Base-by-base conservation (phyloP, 306 rosid species). In the Corylus americana region DNA sequence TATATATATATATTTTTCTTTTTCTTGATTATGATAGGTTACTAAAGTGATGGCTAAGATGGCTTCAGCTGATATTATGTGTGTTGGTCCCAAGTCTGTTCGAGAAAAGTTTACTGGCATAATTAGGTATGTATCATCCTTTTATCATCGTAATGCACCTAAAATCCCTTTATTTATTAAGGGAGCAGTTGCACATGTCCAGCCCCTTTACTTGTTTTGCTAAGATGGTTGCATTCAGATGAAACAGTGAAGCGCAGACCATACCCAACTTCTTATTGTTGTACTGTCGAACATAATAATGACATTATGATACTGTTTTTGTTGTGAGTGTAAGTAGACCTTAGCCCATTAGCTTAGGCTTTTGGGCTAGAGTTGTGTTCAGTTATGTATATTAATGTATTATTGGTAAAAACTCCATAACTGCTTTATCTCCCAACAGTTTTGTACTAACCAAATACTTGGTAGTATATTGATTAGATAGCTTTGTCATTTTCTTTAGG, bases 61-160 rank as follows among this genome's bases (percentile, higher is more conserved):
- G 62, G 98, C 94, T 68, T 84, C 91, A 18, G 91, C 88, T 84
- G 94, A 95, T 86, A 95, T 95, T 50, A 78, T 90, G 95, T 95
- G 98, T 85, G 97, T 92, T 80, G 98, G 96, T 54, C 73, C 90
- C 2, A 92, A 89, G 79, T 90, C 96, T 49, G 94, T 92, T 73
- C 80, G 84, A 50, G 98, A 93, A 81, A 92, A 92, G 25, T 94
- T 94, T 77, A 86, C 91, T 1, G 97, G 97, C 70, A 81, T 84
- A 31, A 92, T 94, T 54, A 91, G 98, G 98, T 92, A 80, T 73
- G 35, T 25, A 22, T 27, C 71, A 25, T 69, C n/a, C 35, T 67
- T 49, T 4, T 22, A 61, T 10, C 18, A 1, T 4, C 3, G 25
- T 61, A 12, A 11, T 17, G 1, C 11, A 25, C 2, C 4, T 61